phyloP scores from a whole-genome alignment of 441 rosid species.

The Isatis lusitanica region DNA sequence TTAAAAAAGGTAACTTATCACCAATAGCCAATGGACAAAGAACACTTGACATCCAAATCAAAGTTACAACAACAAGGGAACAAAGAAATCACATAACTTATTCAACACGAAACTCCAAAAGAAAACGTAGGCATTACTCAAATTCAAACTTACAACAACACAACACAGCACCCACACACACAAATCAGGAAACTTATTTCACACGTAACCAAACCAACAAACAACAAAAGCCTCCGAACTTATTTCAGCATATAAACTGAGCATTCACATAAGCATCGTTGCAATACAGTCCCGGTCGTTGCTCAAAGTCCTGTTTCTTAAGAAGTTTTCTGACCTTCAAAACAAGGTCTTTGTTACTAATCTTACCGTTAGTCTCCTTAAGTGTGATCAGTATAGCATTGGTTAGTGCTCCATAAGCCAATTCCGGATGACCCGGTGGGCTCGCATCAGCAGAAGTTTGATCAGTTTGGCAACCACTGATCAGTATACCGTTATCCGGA shows the following conservation, averaged over 20 bases:
- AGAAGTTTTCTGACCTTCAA: conserved; percentile 57
- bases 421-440: conserved; percentile 62
- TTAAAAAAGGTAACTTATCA: too few relatives aligned
- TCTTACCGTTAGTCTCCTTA: conserved; percentile 50
- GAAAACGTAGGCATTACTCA: not conserved
- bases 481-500: conserved; percentile 68
- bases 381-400: conserved; percentile 73
- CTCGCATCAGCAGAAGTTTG: conserved; percentile 91
- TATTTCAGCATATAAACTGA: conserved; percentile 41
- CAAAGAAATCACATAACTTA: too few relatives aligned
- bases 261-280: conserved; percentile 47
- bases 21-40: too few relatives aligned
- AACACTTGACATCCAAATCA: too few relatives aligned
- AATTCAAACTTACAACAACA: conserved; percentile 8
- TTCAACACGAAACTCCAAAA: too few relatives aligned
- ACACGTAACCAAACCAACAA: conserved; percentile 21
- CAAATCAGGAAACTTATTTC: not conserved
- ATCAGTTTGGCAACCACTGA: conserved; percentile 88
- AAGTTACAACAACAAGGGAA: too few relatives aligned
- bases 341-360: conserved; percentile 67
- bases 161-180: not conserved
- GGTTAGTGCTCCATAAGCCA: conserved; percentile 88
- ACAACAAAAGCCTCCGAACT: conserved; percentile 16
- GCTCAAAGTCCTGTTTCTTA: conserved; percentile 70
- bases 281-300: conserved; percentile 85